Base-by-base conservation (phyloP, 495 filamentous ascomycete genomes). In the Lepidopterella palustris region DNA sequence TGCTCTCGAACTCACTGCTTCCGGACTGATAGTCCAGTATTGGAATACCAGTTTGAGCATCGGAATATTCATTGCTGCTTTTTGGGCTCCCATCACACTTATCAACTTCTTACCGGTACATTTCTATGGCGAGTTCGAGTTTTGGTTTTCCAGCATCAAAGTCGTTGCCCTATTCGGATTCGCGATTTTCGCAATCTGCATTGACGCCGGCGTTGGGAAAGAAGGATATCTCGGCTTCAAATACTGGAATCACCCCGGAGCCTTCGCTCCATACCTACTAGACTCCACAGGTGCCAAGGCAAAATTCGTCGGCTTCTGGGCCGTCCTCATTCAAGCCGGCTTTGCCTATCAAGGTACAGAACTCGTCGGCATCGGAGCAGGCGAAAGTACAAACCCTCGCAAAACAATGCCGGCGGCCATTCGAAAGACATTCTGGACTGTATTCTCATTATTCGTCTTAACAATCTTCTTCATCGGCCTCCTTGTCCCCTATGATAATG, bases 401-500 rank as follows among this genome's bases (percentile, higher is more conserved):
- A 64, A 67, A 55, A 67, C 60, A 2, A 60, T 69, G 61, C 67
- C 67, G 20, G 18, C 21, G 3, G 62, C 67, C 21, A 67, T 67
- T 23, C 60, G 64, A 8, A 57, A 56, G 31, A 67, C 64, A 1
- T 67, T 67, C 56, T 68, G 65, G 65, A 64, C 57, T 39, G 60
- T 65, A 9, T 64, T 64, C 25, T 18, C 45, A 3, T 28, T 63
- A 9, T 67, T 67, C 48, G 35, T 63, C 6, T 51, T 45, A 27
- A 67, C 64, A 52, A 67, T 67, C 45, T 67, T 67, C 53, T 67
- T 67, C 51, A 61, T 67, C 26, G 64, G 64, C 23, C 62, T 67
- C 29, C 57, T 67, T 6, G 64, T 67, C 2, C 71, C 71, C 0
- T 73, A 69, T 51, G 62, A 68, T 55, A 70, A 72, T 60, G 13